A percentile compares a stretch with the other conserved stretches of the same genome.
Conservation (phyloP, 208 protist genomes). For the Wallacemonas sp. region DNA sequence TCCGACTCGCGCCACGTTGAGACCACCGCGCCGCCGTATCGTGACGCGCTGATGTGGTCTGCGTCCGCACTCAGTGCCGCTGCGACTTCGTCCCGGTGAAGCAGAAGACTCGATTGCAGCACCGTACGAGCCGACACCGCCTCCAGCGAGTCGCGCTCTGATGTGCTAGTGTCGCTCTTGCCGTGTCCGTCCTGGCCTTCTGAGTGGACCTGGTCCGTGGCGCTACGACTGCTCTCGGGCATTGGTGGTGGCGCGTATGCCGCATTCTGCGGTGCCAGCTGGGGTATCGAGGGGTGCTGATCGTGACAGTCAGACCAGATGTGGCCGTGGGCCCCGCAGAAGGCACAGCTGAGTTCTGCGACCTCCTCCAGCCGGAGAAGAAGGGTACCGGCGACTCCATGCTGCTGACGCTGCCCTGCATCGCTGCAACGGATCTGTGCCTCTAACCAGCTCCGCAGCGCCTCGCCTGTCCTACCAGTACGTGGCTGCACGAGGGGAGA, state of each 20-base stretch:
- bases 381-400: not conserved
- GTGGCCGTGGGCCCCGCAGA: conserved; percentile 26
- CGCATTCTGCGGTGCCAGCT: too few relatives aligned
- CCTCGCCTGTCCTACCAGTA: not conserved
- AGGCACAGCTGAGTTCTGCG: conserved; percentile 25
- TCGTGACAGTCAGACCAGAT: conserved; percentile 23
- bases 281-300: not conserved
- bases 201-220: not conserved
- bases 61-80: conserved; percentile 10
- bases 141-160: not conserved
- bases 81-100: conserved; percentile 20
- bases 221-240: too few relatives aligned
- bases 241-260: too few relatives aligned
- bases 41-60: not conserved
- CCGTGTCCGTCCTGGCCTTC: not conserved
- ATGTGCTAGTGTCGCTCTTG: too few relatives aligned
- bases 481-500: not conserved
- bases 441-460: too few relatives aligned
- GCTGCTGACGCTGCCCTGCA: too few relatives aligned
- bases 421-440: too few relatives aligned
- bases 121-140: not conserved
- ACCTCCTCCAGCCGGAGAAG: conserved; percentile 21
- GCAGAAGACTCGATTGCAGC: not conserved
- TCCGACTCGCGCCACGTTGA: not conserved
- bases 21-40: not conserved